phyloP scores from a whole-genome alignment of 1,284 basidiomycete species.

The Prillingera fragicola region DNA sequence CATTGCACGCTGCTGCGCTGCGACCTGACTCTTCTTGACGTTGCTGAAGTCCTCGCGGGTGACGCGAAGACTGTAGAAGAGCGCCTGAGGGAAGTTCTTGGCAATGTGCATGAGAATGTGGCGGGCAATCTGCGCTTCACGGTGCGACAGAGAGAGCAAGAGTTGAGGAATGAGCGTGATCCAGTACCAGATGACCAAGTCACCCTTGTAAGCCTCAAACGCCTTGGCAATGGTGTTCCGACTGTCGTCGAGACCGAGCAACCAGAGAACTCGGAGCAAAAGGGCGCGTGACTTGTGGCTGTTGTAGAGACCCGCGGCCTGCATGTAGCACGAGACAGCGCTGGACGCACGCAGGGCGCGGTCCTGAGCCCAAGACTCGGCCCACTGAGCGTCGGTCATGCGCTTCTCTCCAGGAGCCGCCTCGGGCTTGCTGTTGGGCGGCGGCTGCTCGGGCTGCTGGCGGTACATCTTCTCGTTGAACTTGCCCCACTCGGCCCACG shows the following conservation, averaged over 20 bases:
- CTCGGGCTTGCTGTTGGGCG: constrained; percentile 33
- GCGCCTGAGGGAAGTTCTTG: constrained; percentile 89
- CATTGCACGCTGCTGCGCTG: constrained; percentile 14
- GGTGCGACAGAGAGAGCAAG: constrained; percentile 80
- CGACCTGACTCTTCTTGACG: constrained; percentile 42
- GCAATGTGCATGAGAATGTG: constrained; percentile 86
- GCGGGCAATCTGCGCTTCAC: constrained; percentile 88
- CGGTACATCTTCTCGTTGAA: constrained; percentile 88
- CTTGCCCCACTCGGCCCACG: constrained; percentile 98
- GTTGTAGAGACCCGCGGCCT: constrained; percentile 95
- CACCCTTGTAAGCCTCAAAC: constrained; percentile 95
- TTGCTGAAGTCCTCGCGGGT: constrained; percentile 76
- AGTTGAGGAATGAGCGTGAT: constrained; percentile 96
- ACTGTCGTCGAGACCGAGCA: constrained; percentile 88
- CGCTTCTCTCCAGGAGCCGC: constrained; percentile 58
- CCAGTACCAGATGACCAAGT: constrained; percentile 98
- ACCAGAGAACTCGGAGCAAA: constrained; percentile 87
- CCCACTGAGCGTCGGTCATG: constrained; percentile 55
- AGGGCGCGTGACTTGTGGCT: constrained; percentile 88
- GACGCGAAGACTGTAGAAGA: constrained; percentile 93
- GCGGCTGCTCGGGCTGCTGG: constrained; percentile 40
- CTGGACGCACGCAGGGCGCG: constrained; percentile 69
- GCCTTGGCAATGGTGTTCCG: constrained; percentile 68
- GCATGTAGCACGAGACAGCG: constrained; percentile 95
- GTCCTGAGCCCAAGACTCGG: constrained; percentile 38